Conservation (phyloP, 78 protist genomes). For the Isochrysis galbana region DNA sequence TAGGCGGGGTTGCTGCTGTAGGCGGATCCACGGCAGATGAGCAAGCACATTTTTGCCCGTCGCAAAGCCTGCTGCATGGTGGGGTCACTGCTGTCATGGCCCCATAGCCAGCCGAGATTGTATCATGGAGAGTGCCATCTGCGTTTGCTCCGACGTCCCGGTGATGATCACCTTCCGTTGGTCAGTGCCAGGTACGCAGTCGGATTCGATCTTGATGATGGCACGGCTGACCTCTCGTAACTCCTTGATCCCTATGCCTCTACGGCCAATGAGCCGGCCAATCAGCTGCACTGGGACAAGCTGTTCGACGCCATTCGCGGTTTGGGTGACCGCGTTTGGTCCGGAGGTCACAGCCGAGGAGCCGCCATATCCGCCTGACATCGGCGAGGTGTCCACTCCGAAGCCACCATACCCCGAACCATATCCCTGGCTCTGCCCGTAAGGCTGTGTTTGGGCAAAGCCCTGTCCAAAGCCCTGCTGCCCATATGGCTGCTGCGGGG, state of each 20-base stretch:
- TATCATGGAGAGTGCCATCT: background rate
- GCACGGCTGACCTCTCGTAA: background rate
- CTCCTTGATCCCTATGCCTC: background rate
- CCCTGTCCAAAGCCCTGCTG: background rate
- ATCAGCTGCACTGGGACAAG: background rate
- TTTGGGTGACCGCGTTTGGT: background rate
- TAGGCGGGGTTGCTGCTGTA: too few relatives aligned
- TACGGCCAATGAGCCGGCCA: background rate
- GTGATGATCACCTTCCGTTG: background rate
- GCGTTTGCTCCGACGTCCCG: background rate
- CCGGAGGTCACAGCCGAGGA: background rate
- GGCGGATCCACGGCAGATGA: too few relatives aligned
- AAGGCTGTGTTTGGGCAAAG: background rate
- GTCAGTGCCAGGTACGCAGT: background rate
- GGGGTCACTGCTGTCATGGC: too few relatives aligned
- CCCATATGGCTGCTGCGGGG: background rate
- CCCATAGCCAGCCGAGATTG: background rate
- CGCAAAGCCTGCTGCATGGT: too few relatives aligned
- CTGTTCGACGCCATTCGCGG: background rate
- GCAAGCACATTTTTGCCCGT: too few relatives aligned
- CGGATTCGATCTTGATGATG: background rate
- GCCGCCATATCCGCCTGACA: background rate
- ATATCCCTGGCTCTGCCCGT: background rate
- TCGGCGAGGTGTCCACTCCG: too few relatives aligned
- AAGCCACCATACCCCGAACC: too few relatives aligned